Percentiles rank a stretch among this genome's conserved stretches.
These are phyloP conservation scores for Lentinula sp. DNA, from an alignment of 768 basidiomycete genomes.

Conservation along the genomic window DNA sequence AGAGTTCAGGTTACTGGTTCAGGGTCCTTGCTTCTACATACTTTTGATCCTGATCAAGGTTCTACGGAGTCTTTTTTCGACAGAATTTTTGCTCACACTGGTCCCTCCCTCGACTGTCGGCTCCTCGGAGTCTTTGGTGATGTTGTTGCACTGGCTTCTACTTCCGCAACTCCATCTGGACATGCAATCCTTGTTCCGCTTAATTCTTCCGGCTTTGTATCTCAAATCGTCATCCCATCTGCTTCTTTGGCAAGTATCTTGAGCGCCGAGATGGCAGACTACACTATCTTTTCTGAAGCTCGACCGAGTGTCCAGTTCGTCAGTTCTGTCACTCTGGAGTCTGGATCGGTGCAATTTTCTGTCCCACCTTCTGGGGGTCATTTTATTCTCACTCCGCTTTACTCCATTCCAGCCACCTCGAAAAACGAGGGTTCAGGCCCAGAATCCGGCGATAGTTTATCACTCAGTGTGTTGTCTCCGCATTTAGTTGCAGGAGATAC, in stretches of 20 bases:
- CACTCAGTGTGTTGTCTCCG: conserved; percentile 27
- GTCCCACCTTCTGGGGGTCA: conserved; percentile 19
- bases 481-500: neutral
- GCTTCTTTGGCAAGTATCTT: conserved; percentile 7
- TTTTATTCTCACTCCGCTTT: conserved; percentile 22
- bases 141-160: conserved; percentile 9
- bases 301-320: conserved; percentile 11
- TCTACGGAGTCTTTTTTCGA: conserved; percentile 11
- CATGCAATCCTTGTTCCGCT: conserved; percentile 9
- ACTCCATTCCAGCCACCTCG: conserved; percentile 14
- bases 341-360: conserved; percentile 16
- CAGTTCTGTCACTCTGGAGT: conserved; percentile 4
- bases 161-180: neutral
- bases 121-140: neutral
- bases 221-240: conserved; percentile 1
- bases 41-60: conserved; percentile 12
- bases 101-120: neutral
- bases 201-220: neutral
- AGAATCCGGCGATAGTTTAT: conserved; percentile 13
- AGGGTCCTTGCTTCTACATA: conserved; percentile 20
- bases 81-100: conserved; percentile 10
- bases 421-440: neutral
- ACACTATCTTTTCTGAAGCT: conserved; percentile 14
- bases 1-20: conserved; percentile 20
- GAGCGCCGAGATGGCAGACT: conserved; percentile 6